A percentile compares a stretch with the other conserved stretches of the same genome.
These are phyloP conservation scores for Ophiostoma sp. DNA, from an alignment of 2,329 filamentous ascomycete species.

Conservation along the genomic window DNA sequence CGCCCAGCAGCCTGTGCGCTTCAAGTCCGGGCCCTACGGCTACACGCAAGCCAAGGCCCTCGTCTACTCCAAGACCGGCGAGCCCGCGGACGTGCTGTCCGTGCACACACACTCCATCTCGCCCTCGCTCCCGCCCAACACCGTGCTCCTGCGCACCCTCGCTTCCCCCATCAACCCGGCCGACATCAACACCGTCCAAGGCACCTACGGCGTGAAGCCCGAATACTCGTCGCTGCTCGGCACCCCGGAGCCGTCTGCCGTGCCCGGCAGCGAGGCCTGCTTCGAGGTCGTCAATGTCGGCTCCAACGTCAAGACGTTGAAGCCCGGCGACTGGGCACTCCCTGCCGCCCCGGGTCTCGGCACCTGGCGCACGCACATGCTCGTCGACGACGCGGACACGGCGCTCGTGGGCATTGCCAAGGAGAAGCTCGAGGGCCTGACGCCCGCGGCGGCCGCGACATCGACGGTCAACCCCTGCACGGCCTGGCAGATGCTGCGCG, in stretches of 20 bases:
- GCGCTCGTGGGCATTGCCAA: conserved; percentile 57
- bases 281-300: conserved; percentile 79
- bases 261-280: conserved; percentile 86
- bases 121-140: conserved; percentile 58
- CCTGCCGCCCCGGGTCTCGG: conserved; percentile 78
- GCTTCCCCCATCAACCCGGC: conserved; percentile 92
- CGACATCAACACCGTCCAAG: conserved; percentile 97
- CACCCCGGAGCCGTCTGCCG: conserved; percentile 67
- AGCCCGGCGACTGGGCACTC: conserved; percentile 88
- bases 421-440: conserved; percentile 42
- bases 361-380: conserved; percentile 90
- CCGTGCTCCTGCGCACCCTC: conserved; percentile 77
- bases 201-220: conserved; percentile 85
- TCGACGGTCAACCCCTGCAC: conserved; percentile 91
- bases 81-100: conserved; percentile 54
- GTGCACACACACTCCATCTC: conserved; percentile 73
- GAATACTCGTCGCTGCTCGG: conserved; percentile 68
- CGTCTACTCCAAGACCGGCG: conserved; percentile 67
- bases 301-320: conserved; percentile 47
- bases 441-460: conserved; percentile 73
- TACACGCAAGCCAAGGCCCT: conserved; percentile 83
- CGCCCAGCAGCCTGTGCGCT: conserved; percentile 31
- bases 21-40: conserved; percentile 62
- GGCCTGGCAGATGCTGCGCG: conserved; percentile 85
- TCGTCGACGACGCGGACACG: conserved; percentile 48